Conservation (phyloP, 1,284 basidiomycete genomes). For the Trametes versicolor region DNA sequence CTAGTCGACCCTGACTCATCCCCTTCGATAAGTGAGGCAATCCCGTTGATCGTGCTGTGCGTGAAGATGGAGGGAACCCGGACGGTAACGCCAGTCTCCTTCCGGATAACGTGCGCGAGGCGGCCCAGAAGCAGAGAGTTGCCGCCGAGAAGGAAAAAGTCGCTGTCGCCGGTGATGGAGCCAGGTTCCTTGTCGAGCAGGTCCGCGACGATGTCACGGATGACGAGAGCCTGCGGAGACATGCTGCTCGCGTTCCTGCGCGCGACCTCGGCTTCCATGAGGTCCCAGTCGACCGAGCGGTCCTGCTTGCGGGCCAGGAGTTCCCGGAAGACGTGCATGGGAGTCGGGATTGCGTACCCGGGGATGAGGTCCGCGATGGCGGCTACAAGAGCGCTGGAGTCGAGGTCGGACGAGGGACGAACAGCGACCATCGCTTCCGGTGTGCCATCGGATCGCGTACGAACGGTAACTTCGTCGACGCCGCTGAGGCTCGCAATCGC, state of each 20-base stretch:
- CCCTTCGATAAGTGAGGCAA: conserved; percentile 49
- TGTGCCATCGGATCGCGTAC: conserved; percentile 45
- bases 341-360: conserved; percentile 52
- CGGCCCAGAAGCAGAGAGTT: conserved; percentile 57
- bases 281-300: conserved; percentile 47
- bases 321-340: conserved; percentile 42
- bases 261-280: conserved; percentile 47
- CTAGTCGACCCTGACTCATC: conserved; percentile 18
- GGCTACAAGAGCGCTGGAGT: conserved; percentile 34
- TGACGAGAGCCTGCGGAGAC: conserved; percentile 46
- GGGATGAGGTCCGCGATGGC: conserved; percentile 35
- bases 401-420: conserved; percentile 28
- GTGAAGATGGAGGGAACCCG: conserved; percentile 52
- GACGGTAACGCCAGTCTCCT: conserved; percentile 50
- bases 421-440: conserved; percentile 49
- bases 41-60: conserved; percentile 53
- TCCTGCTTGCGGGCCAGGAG: conserved; percentile 23
- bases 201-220: conserved; percentile 54
- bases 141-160: conserved; percentile 57
- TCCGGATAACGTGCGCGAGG: conserved; percentile 52
- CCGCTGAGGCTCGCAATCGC: conserved; percentile 56
- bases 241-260: conserved; percentile 43
- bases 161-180: conserved; percentile 49
- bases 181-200: conserved; percentile 49
- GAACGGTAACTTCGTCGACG: conserved; percentile 59